Base-by-base conservation (phyloP, 306 rosid genomes). In the Cicer judaicum region DNA sequence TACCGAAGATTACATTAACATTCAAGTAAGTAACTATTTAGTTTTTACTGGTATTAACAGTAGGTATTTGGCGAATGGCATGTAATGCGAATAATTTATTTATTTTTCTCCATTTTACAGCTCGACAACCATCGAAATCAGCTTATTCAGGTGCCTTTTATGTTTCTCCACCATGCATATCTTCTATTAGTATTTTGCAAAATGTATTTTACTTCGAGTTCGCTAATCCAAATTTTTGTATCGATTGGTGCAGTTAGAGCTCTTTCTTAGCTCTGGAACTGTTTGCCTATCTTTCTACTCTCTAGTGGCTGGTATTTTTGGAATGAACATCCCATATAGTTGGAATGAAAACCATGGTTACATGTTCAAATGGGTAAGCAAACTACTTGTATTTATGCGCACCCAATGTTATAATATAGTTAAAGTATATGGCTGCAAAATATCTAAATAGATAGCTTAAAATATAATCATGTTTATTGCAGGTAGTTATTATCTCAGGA, bases 1-100 rank as follows among this genome's bases (percentile, higher is more conserved):
- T 79, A 93, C 98, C 1, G 98, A 93, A 84, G 98, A 93, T 83
- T 93, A 93, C 75, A 90, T 93, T 52, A 93, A 93, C 70, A 93
- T 90, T 66, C 98, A 93, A 94, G 98, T 93, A 75, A 82, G 70
- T 10, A 64, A 40, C 48, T 68, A 48, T n/a, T 41, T 52, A 69
- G 50, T 38, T 73, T 62, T 54, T 59, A 60, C 9, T 52, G 46
- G 12, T 46, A 49, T 52, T 66, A 40, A 38, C 0, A 54, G 3
- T 71, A 7, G 16, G 40, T 16, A 44, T 69, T 16, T 36, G 66
- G 38, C 60, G 21, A 55, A 78, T 42, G 54, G 34, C 55, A 41
- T 54, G 53, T 42, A 52, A 78, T 61, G 36, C 5, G 41, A 79
- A 10, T 43, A 36, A 19, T 19, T 18, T 16, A 36, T 80, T 14